Evolutionary conservation across 345 rosid genomes (phyloP), one percentile per base, ranked within the genome.

Genomic region (Euphorbia pulcherrima): DNA sequence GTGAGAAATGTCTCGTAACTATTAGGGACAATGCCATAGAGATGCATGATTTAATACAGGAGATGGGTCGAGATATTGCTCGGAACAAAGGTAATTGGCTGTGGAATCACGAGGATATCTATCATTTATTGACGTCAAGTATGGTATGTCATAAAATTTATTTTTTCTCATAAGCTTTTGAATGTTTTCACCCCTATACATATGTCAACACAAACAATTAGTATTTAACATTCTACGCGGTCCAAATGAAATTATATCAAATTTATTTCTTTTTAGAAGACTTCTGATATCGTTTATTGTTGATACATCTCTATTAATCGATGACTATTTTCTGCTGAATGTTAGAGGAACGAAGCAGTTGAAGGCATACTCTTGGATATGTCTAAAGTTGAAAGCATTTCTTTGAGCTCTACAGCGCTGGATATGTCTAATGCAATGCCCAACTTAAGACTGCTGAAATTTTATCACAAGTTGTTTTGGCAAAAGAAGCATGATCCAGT

Each of bases 261-360:
- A n/a, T n/a, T n/a, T n/a, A n/a, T n/a, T n/a, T n/a, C n/a, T n/a
- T n/a, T n/a, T n/a, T n/a, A n/a, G n/a, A 41, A 8, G 13, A 41
- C 47, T 41, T 41, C 13, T 41, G 13, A 11, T 41, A 41, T 41
- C 8, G 8, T 41, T 41, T 39, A 4, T 41, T 41, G 47, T 41
- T 11, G 47, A 4, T 41, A 41, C 13, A 41, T 1, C 8, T 1
- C 8, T 8, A 11, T 41, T 41, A 5, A 8, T 41, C 13, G 0
- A 20, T 35, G 20, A 30, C 8, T 60, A 7, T 26, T 17, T 60
- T 46, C 21, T 60, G 17, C 39, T 60, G 26, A 17, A 33, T 41
- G 2, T 60, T 10, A 62, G 74, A 41, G 68, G 74, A 52, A 62
- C 74, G n/a, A n/a, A n/a, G n/a, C n/a, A n/a, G n/a, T n/a, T n/a